Evolutionary conservation across 164 flowering plant genomes (phyloP), one percentile per base, ranked within the genome.

Genomic region (Aristolochia californica): DNA sequence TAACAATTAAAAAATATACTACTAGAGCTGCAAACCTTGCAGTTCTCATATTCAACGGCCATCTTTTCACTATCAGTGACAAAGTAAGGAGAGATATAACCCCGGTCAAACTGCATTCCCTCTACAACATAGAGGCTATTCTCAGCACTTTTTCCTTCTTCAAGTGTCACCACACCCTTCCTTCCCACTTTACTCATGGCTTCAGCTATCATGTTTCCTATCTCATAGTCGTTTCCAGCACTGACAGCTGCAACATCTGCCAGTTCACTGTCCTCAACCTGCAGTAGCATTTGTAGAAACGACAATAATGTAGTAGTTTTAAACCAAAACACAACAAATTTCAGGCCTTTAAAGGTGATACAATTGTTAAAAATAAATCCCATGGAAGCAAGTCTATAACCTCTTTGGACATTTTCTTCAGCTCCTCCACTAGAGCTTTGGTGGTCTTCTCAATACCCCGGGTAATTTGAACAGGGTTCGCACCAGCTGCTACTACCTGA

Each of bases 231-330:
- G 78, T 94, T 94, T 5, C 99, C 99, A 4, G 97, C 99, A 83
- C 97, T 94, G 57, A 94, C 99, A 8, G 96, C 96, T 26, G 97
- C 99, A 4, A 94, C 99, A 80, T 94, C 99, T 16, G 99, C 88
- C 43, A 94, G 76, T 61, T 94, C 99, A 70, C 95, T 85, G 67
- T 94, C 99, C 69, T 94, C 99, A 54, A 94, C 96, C 97, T 87
- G 77, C 53, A 73, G 58, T 5, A 13, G 22, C 25, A 54, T 34
- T 12, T 26, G 13, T 13, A 23, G 26, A 5, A 13, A 57, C n/a
- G 11, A 45, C 15, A 45, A 45, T 21, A 10, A 30, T n/a, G 13
- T 20, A 43, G 5, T 10, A 7, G 0, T 18, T 1, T 23, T 38
- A 34, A 60, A 23, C 16, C 11, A 13, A 57, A 57, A 15, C 27